A percentile compares a stretch with the other conserved stretches of the same genome.
phyloP scores from a whole-genome alignment of 345 rosid species.

The Leavenworthia alabamica region DNA sequence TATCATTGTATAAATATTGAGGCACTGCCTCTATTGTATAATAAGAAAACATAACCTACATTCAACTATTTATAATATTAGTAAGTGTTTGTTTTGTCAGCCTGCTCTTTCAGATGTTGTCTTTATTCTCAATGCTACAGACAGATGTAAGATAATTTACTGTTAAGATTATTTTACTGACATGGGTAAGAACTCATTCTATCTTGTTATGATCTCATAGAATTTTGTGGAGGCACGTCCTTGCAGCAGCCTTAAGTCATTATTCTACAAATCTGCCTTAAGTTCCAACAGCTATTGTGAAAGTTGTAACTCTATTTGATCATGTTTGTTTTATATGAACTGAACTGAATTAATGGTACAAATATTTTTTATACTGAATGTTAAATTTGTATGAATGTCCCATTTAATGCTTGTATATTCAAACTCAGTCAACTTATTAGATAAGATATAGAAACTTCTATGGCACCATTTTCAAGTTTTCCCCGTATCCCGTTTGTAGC shows the following conservation, averaged over 20 bases:
- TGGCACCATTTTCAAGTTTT: conserved; percentile 55
- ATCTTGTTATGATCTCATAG: conserved; percentile 80
- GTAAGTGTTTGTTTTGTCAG: conserved; percentile 6
- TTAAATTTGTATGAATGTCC: neutral
- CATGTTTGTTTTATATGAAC: neutral
- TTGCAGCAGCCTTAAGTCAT: conserved; percentile 74
- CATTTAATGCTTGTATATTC: neutral
- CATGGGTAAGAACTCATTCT: conserved; percentile 57
- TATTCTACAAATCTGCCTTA: conserved; percentile 62
- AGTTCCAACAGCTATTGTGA: conserved; percentile 72
- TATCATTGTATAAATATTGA: too few species aligned
- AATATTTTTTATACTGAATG: neutral
- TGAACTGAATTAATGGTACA: neutral
- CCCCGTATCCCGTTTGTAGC: conserved; percentile 62
- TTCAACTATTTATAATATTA: too few species aligned
- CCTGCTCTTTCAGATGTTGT: conserved; percentile 1
- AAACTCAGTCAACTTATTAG: neutral
- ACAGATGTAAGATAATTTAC: conserved; percentile 3
- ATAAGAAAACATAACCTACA: too few species aligned
- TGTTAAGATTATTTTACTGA: conserved; percentile 32
- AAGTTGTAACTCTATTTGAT: conserved; percentile 61
- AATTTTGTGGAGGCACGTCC: conserved; percentile 87
- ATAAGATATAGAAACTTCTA: conserved; percentile 34
- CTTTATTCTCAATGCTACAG: conserved; percentile 3
- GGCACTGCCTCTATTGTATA: too few species aligned